Evolutionary conservation across 1,139 yeast species (phyloP).

Genomic region (Hansenula sp.): DNA sequence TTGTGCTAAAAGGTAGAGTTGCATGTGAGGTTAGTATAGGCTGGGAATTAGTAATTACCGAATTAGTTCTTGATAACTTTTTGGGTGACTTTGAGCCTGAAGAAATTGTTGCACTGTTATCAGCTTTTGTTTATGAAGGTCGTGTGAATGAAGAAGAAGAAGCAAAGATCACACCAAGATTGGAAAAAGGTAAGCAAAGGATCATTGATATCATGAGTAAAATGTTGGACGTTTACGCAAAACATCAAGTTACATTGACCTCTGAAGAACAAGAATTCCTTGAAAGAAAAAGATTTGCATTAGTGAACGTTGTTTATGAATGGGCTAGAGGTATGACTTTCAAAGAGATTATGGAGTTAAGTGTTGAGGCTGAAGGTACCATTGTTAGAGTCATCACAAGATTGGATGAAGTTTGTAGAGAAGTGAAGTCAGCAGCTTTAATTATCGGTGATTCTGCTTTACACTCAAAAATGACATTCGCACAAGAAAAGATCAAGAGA

Average conservation of each 20-base stretch:
- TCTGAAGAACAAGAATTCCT: constrained; percentile 82
- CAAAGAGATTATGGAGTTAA: constrained; percentile 82
- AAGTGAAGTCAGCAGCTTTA: constrained; percentile 89
- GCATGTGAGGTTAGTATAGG: constrained; percentile 87
- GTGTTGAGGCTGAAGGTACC: constrained; percentile 93
- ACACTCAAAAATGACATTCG: constrained; percentile 84
- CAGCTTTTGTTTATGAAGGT: constrained; percentile 93
- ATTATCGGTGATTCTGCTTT: constrained; percentile 90
- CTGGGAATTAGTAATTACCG: constrained; percentile 86
- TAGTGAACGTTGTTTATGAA: constrained; percentile 91
- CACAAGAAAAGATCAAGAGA: constrained; percentile 92
- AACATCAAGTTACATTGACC: constrained; percentile 70
- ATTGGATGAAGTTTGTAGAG: constrained; percentile 90
- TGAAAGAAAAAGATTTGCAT: constrained; percentile 80
- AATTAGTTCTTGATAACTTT: constrained; percentile 83
- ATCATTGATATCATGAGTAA: constrained; percentile 68
- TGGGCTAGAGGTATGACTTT: constrained; percentile 97
- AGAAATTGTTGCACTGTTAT: constrained; percentile 88
- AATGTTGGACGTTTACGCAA: constrained; percentile 57
- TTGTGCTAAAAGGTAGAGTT: constrained; percentile 79
- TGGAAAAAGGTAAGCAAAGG: constrained; percentile 70
- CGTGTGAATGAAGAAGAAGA: constrained; percentile 53
- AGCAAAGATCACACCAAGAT: constrained; percentile 68
- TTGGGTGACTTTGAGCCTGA: constrained; percentile 92
- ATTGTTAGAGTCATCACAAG: constrained; percentile 96